Base-by-base conservation (phyloP, 1,139 yeast species). In the Hyphopichia pseudoburtonii region DNA sequence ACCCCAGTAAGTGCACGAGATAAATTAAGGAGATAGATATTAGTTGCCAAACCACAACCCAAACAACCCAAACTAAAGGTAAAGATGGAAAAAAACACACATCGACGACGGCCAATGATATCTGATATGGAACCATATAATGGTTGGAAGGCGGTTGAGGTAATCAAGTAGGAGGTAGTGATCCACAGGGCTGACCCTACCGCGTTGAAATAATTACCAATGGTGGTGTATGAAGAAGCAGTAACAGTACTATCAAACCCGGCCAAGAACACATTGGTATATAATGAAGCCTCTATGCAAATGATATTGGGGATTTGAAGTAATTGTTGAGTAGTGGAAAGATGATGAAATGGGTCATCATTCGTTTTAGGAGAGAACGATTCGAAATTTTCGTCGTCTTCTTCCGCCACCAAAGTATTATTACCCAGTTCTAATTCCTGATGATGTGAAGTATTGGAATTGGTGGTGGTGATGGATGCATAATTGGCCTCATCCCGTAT, bases 91-190 rank as follows among this genome's bases (percentile, higher is more conserved):
- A 57, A 56, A 21, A 51, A 42, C 11, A 55, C 46, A 42, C 61
- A 56, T 12, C 35, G 37, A 40, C 72, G 71, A 36, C 84, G 53
- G 1, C 82, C 82, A 28, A 76, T 60, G n/a, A 78, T 60, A 43
- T 76, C 82, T 4, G 78, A 70, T 14, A 76, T 54, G 33, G 76
- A 70, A 9, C 82, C 82, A 42, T 74, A 77, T 17, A 76, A 44
- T 10, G 63, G 62, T 36, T 56, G 66, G 43, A 57, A 58, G 4
- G 64, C 62, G 3, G 65, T 57, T 12, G 61, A 49, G 9, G 65
- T 56, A 35, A 61, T 51, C 30, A 61, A 43, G 40, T 68, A 69
- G 6, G 70, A 61, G 3, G 72, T 59, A 14, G 72, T 70, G 11
- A 67, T 64, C 71, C 71, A 65, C 5, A 67, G 47, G 12, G 63